Percentiles rank a stretch among this genome's conserved stretches.
These are phyloP conservation scores for Eucommia ulmoides DNA, from an alignment of 257 asterid genomes.

Conservation along the genomic window DNA sequence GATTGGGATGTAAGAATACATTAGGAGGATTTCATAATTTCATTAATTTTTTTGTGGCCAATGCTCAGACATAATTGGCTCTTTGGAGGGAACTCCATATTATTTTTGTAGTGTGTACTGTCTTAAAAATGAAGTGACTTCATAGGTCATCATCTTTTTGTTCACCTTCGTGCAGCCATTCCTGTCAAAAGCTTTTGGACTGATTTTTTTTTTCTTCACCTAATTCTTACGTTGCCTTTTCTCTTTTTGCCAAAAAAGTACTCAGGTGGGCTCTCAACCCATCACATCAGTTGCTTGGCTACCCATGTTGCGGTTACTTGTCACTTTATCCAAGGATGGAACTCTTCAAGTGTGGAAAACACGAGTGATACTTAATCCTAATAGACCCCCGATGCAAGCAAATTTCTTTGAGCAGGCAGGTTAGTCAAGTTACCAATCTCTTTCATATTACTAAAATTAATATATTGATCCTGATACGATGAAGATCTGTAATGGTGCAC, in stretches of 20 bases:
- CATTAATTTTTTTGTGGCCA: no score
- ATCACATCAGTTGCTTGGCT: conserved; percentile 90
- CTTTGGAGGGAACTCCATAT: no score
- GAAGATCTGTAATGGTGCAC: background rate
- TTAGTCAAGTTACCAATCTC: conserved; percentile 27
- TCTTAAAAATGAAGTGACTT: no score
- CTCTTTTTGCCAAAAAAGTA: conserved; percentile 49
- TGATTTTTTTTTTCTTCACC: conserved; percentile 7
- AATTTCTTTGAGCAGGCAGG: conserved; percentile 98
- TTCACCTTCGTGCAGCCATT: no score
- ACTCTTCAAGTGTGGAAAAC: conserved; percentile 95
- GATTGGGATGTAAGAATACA: no score
- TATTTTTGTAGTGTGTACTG: no score
- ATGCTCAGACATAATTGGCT: no score
- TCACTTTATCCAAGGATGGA: conserved; percentile 95
- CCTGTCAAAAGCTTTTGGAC: no score
- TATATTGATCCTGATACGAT: background rate
- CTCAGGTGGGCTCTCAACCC: conserved; percentile 99
- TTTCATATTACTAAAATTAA: no score
- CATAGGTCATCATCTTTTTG: no score
- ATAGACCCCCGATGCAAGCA: conserved; percentile 86
- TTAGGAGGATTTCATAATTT: no score
- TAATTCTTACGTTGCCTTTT: conserved; percentile 13
- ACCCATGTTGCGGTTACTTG: conserved; percentile 72
- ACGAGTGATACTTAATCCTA: conserved; percentile 69